These are phyloP conservation scores for Torrubiella hemipterigena DNA, from an alignment of 2,329 filamentous ascomycete genomes.

Conservation along the genomic window DNA sequence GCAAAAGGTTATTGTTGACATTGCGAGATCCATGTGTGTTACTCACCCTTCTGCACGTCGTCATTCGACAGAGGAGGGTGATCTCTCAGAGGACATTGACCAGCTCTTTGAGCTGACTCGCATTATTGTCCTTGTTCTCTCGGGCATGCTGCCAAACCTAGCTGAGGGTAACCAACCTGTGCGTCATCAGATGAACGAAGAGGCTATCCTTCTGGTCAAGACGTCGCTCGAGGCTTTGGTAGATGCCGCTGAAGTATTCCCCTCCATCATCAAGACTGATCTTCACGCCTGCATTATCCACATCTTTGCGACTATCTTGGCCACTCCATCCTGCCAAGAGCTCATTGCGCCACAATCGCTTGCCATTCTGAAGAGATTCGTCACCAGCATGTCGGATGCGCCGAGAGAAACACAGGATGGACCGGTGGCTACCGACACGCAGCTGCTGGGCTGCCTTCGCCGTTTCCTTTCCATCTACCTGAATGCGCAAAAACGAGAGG, in stretches of 20 bases:
- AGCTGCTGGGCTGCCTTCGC: constrained; percentile 71
- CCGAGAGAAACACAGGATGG: constrained; percentile 23
- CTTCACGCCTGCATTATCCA: constrained; percentile 93
- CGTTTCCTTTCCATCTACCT: constrained; percentile 73
- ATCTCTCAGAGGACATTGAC: constrained; percentile 92
- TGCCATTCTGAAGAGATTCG: constrained; percentile 83
- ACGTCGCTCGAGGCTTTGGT: constrained; percentile 79
- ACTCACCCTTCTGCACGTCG: constrained; percentile 77
- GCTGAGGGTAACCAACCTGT: constrained; percentile 53
- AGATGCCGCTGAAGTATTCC: constrained; percentile 90
- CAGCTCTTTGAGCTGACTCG: constrained; percentile 94
- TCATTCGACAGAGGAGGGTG: constrained; percentile 46
- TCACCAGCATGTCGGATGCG: constrained; percentile 56
- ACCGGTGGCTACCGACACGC: constrained; percentile 44
- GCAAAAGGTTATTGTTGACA: constrained; percentile 86
- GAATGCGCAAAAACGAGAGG: constrained; percentile 62
- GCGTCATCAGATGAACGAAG: constrained; percentile 73
- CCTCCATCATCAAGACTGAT: constrained; percentile 90
- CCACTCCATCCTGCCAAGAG: constrained; percentile 72
- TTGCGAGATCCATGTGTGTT: constrained; percentile 79
- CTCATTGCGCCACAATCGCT: constrained; percentile 82
- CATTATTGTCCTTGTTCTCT: constrained; percentile 88
- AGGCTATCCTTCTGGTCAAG: constrained; percentile 69
- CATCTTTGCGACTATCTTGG: constrained; percentile 87
- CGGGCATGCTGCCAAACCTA: constrained; percentile 75